Conservation (phyloP, 108 stramenopile genomes). For the Cyclotella cryptica region DNA sequence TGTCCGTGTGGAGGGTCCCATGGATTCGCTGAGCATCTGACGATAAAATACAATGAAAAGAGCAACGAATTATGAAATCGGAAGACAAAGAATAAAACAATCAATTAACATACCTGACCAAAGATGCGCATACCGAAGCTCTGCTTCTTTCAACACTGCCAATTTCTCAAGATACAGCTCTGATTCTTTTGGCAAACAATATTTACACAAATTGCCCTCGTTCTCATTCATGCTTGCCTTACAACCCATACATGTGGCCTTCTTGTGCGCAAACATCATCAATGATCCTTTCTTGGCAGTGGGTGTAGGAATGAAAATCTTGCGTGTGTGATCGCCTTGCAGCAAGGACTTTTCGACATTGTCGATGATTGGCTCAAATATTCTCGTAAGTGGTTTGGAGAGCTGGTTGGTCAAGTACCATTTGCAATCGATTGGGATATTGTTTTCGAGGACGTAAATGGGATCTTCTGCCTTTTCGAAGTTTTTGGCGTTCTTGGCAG, state of each 20-base stretch:
- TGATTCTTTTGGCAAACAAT: slow-evolving; percentile 88
- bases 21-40: slow-evolving; percentile 94
- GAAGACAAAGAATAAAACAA: not conserved
- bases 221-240: slow-evolving; percentile 85
- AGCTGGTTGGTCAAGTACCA: slow-evolving; percentile 98
- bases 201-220: slow-evolving; percentile 91
- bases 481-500: slow-evolving; percentile 91
- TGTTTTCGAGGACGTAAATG: slow-evolving; percentile 97
- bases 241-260: slow-evolving; percentile 96
- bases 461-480: slow-evolving; percentile 99
- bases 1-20: slow-evolving; percentile 96
- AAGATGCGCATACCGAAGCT: slow-evolving; percentile 86
- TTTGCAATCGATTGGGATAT: slow-evolving; percentile 96
- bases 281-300: slow-evolving; percentile 94
- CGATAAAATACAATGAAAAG: not conserved
- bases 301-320: slow-evolving; percentile 96
- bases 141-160: slow-evolving; percentile 79
- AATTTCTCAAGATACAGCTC: slow-evolving; percentile 94
- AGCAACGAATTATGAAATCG: not conserved
- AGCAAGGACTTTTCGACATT: slow-evolving; percentile 91
- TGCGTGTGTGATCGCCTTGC: slow-evolving; percentile 97
- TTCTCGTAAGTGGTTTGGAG: slow-evolving; percentile 94
- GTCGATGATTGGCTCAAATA: slow-evolving; percentile 98
- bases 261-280: slow-evolving; percentile 98
- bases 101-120: slow-evolving; percentile 71